phyloP scores from a whole-genome alignment of 768 basidiomycete species.

The Pleurotus salmoneostramineus region DNA sequence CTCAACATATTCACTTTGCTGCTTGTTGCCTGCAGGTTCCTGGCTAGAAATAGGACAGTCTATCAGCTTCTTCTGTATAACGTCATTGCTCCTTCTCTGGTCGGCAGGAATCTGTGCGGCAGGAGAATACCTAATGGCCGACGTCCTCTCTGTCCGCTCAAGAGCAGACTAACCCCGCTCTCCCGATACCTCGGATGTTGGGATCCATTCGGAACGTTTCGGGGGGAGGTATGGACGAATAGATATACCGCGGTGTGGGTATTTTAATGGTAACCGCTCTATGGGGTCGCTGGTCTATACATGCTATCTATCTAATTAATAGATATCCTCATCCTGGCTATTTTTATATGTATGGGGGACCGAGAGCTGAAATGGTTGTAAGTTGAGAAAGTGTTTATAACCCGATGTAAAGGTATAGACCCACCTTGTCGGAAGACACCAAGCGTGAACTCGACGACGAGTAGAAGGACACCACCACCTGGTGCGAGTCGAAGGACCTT shows the following conservation, averaged over 20 bases:
- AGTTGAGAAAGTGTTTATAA: conserved; percentile 1
- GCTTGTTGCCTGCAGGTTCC: conserved; percentile 42
- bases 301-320: background rate
- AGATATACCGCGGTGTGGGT: background rate
- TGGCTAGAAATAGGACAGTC: conserved; percentile 91
- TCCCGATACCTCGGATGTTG: too few species aligned
- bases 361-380: conserved; percentile 30
- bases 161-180: background rate
- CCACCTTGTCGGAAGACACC: conserved; percentile 71
- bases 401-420: conserved; percentile 11
- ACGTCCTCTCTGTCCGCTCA: conserved; percentile 11
- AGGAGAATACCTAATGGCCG: conserved; percentile 71
- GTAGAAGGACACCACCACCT: conserved; percentile 88
- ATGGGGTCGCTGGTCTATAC: background rate
- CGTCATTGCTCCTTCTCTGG: conserved; percentile 75
- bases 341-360: conserved; percentile 48
- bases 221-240: too few species aligned
- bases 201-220: too few species aligned
- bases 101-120: conserved; percentile 70
- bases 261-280: background rate
- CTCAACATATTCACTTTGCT: conserved; percentile 5
- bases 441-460: conserved; percentile 89
- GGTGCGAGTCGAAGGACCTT: conserved; percentile 95
- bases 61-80: conserved; percentile 85
- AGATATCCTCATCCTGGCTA: background rate